These are phyloP conservation scores for Cochlearia excelsa DNA, from an alignment of 345 rosid species.

Conservation along the genomic window DNA sequence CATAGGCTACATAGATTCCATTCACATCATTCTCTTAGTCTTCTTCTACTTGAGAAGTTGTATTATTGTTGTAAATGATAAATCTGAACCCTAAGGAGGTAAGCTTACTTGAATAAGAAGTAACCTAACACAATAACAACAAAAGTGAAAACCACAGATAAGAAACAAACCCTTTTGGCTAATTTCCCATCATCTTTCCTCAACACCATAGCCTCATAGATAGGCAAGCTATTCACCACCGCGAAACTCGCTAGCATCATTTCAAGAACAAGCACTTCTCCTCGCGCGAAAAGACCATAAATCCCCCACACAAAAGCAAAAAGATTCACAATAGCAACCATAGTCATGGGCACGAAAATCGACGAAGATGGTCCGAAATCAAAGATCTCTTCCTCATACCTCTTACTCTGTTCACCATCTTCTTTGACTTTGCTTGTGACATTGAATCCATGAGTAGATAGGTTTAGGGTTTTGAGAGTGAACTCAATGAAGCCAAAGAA, in stretches of 20 bases:
- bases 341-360: slow-evolving; percentile 46
- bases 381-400: slow-evolving; percentile 52
- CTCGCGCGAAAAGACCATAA: not conserved
- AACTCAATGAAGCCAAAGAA: slow-evolving; percentile 45
- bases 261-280: slow-evolving; percentile 40
- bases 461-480: slow-evolving; percentile 44
- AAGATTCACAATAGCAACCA: slow-evolving; percentile 53
- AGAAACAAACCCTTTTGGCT: slow-evolving; percentile 34
- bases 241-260: slow-evolving; percentile 44
- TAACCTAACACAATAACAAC: slow-evolving; percentile 34
- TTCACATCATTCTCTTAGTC: too few species aligned
- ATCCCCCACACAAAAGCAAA: slow-evolving; percentile 39
- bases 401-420: slow-evolving; percentile 50
- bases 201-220: slow-evolving; percentile 56
- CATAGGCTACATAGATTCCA: too few species aligned
- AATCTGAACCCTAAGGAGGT: not conserved
- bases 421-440: slow-evolving; percentile 57
- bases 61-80: too few species aligned
- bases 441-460: slow-evolving; percentile 48
- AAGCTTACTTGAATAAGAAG: slow-evolving; percentile 31
- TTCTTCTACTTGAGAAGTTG: too few species aligned
- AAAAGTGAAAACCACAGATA: slow-evolving; percentile 33
- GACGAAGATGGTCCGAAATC: slow-evolving; percentile 65
- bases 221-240: slow-evolving; percentile 49
- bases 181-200: slow-evolving; percentile 63